Evolutionary conservation across 352 stramenopile species (phyloP).

Genomic region (Phytophthora foliorum): DNA sequence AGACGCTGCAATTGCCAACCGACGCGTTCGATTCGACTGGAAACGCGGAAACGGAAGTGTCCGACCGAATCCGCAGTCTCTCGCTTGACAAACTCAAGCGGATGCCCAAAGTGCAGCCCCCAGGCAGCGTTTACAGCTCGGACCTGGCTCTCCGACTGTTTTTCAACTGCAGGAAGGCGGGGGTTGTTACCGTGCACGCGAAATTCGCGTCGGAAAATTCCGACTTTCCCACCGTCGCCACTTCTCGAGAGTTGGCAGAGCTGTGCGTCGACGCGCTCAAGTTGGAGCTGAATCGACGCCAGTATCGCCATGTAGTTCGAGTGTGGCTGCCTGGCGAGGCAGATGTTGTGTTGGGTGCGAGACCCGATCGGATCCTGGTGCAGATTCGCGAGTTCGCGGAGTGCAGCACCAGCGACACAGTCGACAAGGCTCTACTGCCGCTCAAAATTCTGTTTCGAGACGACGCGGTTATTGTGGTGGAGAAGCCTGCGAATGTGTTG

Average conservation of each 20-base stretch:
- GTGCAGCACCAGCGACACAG: constrained; percentile 7
- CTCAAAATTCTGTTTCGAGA: constrained; percentile 65
- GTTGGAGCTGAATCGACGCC: constrained; percentile 18
- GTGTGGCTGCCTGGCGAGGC: constrained; percentile 37
- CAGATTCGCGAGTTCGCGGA: constrained; percentile 52
- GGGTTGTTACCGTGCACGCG: constrained; percentile 16
- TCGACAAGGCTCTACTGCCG: constrained; percentile 23
- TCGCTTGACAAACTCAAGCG: constrained; percentile 35
- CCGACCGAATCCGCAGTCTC: constrained; percentile 18
- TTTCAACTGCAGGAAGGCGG: constrained; percentile 28
- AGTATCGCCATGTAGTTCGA: constrained; percentile 40
- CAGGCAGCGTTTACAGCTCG: constrained; percentile 41
- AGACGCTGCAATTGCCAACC: constrained; percentile 21
- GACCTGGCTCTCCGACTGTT: constrained; percentile 43
- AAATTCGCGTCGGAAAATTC: constrained; percentile 23
- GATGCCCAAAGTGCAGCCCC: constrained; percentile 33
- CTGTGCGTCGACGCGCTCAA: constrained; percentile 43
- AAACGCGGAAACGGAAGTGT: constrained; percentile 1
- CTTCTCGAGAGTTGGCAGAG: constrained; percentile 36
- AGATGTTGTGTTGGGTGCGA: constrained; percentile 33
- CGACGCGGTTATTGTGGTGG: constrained; percentile 61
- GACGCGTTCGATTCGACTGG: constrained; percentile 16
- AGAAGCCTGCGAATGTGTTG: constrained; percentile 67
- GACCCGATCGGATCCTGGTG: constrained; percentile 55
- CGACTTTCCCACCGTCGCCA: constrained; percentile 33